A percentile compares a stretch with the other conserved stretches of the same genome.
Conservation (phyloP, 257 asterid genomes). For the Jasminum sambac region DNA sequence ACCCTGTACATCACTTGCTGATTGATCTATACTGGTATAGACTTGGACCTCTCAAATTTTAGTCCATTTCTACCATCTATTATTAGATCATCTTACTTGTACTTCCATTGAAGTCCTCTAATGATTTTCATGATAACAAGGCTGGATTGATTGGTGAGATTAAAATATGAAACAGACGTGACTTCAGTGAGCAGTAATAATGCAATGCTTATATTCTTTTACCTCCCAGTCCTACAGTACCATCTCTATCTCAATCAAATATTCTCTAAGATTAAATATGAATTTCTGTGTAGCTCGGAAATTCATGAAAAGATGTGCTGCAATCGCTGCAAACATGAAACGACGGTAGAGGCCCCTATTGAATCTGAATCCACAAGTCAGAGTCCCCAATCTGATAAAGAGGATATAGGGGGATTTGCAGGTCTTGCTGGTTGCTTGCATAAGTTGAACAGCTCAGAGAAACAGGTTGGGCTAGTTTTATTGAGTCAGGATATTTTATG, state of each 20-base stretch:
- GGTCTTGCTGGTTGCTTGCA: constrained; percentile 65
- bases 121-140: background rate
- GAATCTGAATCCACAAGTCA: constrained; percentile 33
- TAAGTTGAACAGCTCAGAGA: constrained; percentile 70
- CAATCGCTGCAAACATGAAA: constrained; percentile 60
- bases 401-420: constrained; percentile 95
- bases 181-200: background rate
- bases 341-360: constrained; percentile 28
- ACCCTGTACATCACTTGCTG: background rate
- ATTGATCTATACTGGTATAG: constrained; percentile 8
- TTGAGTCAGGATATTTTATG: constrained; percentile 14
- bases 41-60: constrained; percentile 15
- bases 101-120: background rate
- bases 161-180: background rate
- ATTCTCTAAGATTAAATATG: constrained; percentile 22
- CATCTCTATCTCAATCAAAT: constrained; percentile 14
- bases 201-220: background rate
- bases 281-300: constrained; percentile 61
- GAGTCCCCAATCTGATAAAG: constrained; percentile 48
- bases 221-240: background rate
- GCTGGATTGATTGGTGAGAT: background rate
- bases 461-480: constrained; percentile 55
- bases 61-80: background rate
- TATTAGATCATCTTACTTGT: background rate
- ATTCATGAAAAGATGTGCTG: constrained; percentile 92